Base-by-base conservation (phyloP, 139 green algal genomes). In the Chlorella sp. region DNA sequence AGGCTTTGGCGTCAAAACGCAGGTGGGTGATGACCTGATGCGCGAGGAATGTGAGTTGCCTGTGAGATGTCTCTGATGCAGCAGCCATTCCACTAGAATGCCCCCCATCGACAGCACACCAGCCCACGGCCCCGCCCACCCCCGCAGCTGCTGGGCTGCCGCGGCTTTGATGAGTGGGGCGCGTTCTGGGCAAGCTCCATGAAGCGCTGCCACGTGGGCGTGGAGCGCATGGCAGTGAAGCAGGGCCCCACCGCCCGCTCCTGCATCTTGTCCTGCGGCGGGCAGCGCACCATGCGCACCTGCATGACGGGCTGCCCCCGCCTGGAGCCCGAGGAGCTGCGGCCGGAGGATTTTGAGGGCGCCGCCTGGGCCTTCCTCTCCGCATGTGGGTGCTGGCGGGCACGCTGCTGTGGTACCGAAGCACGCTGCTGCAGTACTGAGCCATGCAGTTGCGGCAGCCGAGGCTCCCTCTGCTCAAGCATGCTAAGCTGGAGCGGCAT, bases 241-340 rank as follows among this genome's bases (percentile, higher is more conserved):
- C 67, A 75, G 36, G 88, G 67, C 41, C 51, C 57, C 78, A 93
- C 89, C 73, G 92, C 87, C 30, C 72, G 92, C 20, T 93, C 87
- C 38, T 89, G 88, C 65, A 93, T 95, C 78, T 82, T 95, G 21
- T 90, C 57, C 25, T 90, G 87, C 84, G 68, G 88, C 5, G 90
- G 87, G 0, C 87, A 75, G 72, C 71, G 70, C 83, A 87, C 71
- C 18, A 96, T 96, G 93, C 89, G 93, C 60, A 93, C 93, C 5
- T 94, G 79, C 83, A 64, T 94, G 41, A 86, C 88, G 7, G 83
- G 86, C 21, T 85, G 71, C 32, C 82, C 75, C 26, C 23, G 71
- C 11, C 69, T 92, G 38, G 18, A 56, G 17, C 57, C 78, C 11
- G 36, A 69, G 3, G 88, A 89, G 34, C 78, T 95, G 71, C 28